Base-by-base conservation (phyloP, 129 eudicot species). In the Dittrichia graveolens region DNA sequence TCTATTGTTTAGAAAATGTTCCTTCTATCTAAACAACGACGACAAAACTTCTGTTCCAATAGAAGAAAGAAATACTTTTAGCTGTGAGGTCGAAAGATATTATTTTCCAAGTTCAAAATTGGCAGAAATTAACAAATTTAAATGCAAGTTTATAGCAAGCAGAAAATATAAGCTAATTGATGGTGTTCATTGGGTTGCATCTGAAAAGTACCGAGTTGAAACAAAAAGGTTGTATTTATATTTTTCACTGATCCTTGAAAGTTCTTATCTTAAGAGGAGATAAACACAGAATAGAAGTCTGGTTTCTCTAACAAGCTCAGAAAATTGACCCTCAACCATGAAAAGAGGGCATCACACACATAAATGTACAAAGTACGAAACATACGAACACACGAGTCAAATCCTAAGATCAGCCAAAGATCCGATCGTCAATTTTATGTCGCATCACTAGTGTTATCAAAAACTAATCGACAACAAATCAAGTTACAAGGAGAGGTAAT, bases 231-330 rank as follows among this genome's bases (percentile, higher is more conserved):
- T 10, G 14, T 15, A 31, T 13, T 24, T 16, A 44, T 6, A 34
- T 15, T 49, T 60, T 8, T 60, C 43, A 35, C 56, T 42, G 75
- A 71, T 70, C 75, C 64, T 70, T 42, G 18, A 41, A 8, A 70
- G 65, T 41, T 70, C 7, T 40, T 40, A 38, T 70, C 64, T 6
- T 15, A 52, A 35, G 9, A 67, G 35, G 37, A 67, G 73, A 68
- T 57, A 31, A 57, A 57, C 63, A 68, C 38, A n/a, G 10, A n/a
- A 67, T 9, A 24, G n/a, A 31, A 68, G 31, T 49, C 45, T 34
- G 14, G 73, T n/a, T 49, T 49, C 8, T 19, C 37, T 8, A 68
- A 50, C 31, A 24, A 24, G 31, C 31, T 24, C 31, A 24, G 31
- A 24, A 24, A 24, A 0, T 24, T 10, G 52, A 31, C 18, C 15